A percentile compares a stretch with the other conserved stretches of the same genome.
Evolutionary conservation across 73 alveolate species (phyloP).

Genomic region (Symbiodinium natans): DNA sequence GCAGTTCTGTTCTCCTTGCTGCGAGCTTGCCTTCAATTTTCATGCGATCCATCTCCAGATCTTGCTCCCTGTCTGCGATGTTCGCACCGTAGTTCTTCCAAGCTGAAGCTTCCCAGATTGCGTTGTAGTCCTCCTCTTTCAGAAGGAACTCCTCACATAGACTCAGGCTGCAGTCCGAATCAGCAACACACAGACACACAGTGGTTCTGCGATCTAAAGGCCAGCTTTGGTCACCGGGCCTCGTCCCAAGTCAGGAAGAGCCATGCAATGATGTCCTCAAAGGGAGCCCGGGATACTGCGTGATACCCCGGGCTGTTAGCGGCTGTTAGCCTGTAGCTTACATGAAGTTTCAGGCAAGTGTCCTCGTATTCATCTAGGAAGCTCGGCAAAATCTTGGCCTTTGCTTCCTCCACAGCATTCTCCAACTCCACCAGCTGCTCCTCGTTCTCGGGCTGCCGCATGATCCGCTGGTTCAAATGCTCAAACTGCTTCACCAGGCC

Average conservation of each 20-base stretch:
- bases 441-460: slow-evolving; percentile 93
- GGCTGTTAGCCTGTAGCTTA: too few species aligned
- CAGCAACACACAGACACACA: not conserved
- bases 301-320: not conserved
- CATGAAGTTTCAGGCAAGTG: not conserved
- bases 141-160: slow-evolving; percentile 2
- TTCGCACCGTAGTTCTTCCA: slow-evolving; percentile 64
- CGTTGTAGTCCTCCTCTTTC: slow-evolving; percentile 67
- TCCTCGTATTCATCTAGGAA: slow-evolving; percentile 83
- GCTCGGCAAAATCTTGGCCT: slow-evolving; percentile 54
- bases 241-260: slow-evolving; percentile 91
- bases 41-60: slow-evolving; percentile 67
- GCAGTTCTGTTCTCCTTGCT: slow-evolving; percentile 21
- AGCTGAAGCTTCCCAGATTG: slow-evolving; percentile 47
- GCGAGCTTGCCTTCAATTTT: slow-evolving; percentile 80
- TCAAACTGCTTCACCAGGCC: slow-evolving; percentile 92
- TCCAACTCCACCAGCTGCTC: slow-evolving; percentile 93
- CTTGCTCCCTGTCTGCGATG: slow-evolving; percentile 58
- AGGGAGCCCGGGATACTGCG: too few species aligned
- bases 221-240: slow-evolving; percentile 7
- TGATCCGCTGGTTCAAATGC: slow-evolving; percentile 77
- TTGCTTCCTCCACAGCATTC: slow-evolving; percentile 70
- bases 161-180: not conserved
- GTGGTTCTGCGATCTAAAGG: not conserved
- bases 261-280: slow-evolving; percentile 91